Conservation (phyloP, 2,329 filamentous ascomycete genomes). For the Diatrype stigma region DNA sequence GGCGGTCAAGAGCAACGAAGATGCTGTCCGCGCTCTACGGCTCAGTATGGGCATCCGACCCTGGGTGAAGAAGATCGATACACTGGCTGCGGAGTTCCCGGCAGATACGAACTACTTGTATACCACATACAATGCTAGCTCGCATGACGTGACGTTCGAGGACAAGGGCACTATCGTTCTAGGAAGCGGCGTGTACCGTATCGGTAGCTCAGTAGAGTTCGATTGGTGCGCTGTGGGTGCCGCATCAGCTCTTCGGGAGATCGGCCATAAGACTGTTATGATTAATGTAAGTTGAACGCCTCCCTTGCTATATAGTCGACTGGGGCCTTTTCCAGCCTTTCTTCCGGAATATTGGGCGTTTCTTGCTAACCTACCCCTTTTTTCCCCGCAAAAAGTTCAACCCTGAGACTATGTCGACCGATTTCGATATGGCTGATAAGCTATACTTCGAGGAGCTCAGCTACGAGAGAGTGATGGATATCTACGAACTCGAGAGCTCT, state of each 20-base stretch:
- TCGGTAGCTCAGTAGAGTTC: slow-evolving; percentile 96
- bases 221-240: slow-evolving; percentile 97
- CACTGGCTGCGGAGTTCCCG: slow-evolving; percentile 92
- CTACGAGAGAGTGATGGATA: slow-evolving; percentile 98
- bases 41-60: slow-evolving; percentile 85
- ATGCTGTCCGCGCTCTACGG: slow-evolving; percentile 80
- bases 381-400: slow-evolving; percentile 59
- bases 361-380: not conserved
- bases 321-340: not conserved
- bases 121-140: slow-evolving; percentile 94
- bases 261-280: slow-evolving; percentile 97
- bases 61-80: slow-evolving; percentile 98
- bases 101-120: slow-evolving; percentile 94
- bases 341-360: not conserved
- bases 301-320: slow-evolving; percentile 6
- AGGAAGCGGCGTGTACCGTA: slow-evolving; percentile 94
- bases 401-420: slow-evolving; percentile 76
- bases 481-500: slow-evolving; percentile 86
- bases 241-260: slow-evolving; percentile 73
- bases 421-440: slow-evolving; percentile 84
- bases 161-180: slow-evolving; percentile 88
- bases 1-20: slow-evolving; percentile 80
- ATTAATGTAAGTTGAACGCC: slow-evolving; percentile 64
- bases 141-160: slow-evolving; percentile 90
- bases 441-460: slow-evolving; percentile 96